phyloP scores from a whole-genome alignment of 495 filamentous ascomycete genomes.

The Xylaria longipes region DNA sequence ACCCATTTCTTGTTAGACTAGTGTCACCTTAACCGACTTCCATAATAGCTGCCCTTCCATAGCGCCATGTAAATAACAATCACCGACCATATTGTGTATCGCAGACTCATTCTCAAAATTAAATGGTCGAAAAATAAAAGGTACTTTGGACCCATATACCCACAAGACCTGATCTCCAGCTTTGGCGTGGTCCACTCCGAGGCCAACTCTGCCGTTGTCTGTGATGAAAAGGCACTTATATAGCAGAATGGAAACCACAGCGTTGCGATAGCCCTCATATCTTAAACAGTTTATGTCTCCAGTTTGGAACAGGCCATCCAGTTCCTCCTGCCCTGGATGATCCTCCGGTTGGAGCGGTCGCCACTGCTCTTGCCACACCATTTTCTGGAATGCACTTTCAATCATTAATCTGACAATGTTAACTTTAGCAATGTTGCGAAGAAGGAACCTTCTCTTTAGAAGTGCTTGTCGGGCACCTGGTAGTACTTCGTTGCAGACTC shows the following conservation, averaged over 20 bases:
- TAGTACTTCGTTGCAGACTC: background rate
- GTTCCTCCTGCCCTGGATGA: background rate
- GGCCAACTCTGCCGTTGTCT: background rate
- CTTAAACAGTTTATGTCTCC: background rate
- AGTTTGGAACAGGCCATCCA: background rate
- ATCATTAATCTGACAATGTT: background rate
- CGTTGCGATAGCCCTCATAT: background rate
- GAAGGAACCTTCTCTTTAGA: background rate
- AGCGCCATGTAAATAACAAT: background rate
- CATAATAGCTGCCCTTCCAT: background rate
- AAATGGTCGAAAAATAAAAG: background rate
- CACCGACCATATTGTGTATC: background rate
- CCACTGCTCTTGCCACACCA: background rate
- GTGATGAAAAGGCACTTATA: background rate
- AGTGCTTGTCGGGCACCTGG: background rate
- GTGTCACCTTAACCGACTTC: background rate
- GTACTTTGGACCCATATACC: background rate
- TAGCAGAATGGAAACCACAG: background rate
- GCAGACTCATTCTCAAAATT: background rate
- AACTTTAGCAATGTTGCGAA: background rate
- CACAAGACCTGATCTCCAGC: background rate
- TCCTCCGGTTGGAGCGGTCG: background rate
- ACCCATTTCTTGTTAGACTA: background rate
- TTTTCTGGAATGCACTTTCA: background rate
- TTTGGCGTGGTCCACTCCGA: background rate